Evolutionary conservation across 805 yeast species (phyloP).

Genomic region (Candida nitratophila): DNA sequence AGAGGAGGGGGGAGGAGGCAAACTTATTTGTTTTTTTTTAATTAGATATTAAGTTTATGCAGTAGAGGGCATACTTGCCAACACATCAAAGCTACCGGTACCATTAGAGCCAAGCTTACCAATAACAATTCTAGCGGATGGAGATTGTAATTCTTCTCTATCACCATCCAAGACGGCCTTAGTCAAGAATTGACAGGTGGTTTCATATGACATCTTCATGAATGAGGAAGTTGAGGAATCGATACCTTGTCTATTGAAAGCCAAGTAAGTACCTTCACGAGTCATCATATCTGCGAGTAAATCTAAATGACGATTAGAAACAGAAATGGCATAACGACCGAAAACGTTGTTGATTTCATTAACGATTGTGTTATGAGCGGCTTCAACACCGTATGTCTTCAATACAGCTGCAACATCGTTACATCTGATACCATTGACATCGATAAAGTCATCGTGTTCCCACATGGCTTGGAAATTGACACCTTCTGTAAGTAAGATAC

Average conservation of each 20-base stretch:
- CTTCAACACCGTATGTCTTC: constrained; percentile 94
- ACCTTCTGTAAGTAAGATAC: constrained; percentile 91
- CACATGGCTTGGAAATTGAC: constrained; percentile 97
- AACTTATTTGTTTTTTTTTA: too few species aligned
- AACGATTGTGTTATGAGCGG: constrained; percentile 96
- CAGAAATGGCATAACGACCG: constrained; percentile 92
- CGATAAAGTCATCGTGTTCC: constrained; percentile 91
- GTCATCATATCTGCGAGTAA: constrained; percentile 99
- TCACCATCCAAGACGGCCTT: constrained; percentile 93
- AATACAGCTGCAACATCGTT: constrained; percentile 91
- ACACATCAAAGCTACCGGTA: constrained; percentile 90
- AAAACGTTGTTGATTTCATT: constrained; percentile 94
- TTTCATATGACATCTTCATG: constrained; percentile 98
- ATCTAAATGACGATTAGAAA: constrained; percentile 89
- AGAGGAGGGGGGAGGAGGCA: too few species aligned
- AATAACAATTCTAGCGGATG: constrained; percentile 87
- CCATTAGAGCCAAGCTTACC: constrained; percentile 91
- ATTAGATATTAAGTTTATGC: not conserved
- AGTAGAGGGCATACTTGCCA: constrained; percentile 37
- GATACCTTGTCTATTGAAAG: constrained; percentile 97
- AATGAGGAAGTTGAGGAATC: constrained; percentile 92
- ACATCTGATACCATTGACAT: constrained; percentile 82
- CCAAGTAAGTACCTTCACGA: constrained; percentile 92
- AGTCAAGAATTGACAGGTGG: constrained; percentile 95
- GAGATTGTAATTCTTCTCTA: constrained; percentile 80